Conservation (phyloP, 2,329 filamentous ascomycete genomes). For the Diaporthe sp. region DNA sequence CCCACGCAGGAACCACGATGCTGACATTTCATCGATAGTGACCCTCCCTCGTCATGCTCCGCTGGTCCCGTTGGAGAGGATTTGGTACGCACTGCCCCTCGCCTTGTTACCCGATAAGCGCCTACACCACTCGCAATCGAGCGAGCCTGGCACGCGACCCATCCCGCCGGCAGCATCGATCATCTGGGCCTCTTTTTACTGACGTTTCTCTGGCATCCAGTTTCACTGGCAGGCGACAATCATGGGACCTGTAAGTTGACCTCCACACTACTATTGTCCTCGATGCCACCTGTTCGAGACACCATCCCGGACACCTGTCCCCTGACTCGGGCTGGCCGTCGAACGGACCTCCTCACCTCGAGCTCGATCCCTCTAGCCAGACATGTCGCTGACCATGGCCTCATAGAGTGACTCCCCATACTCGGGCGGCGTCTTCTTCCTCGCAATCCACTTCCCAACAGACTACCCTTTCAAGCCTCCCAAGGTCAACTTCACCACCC, state of each 20-base stretch:
- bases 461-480: slow-evolving; percentile 99
- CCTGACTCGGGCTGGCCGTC: neutral
- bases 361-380: neutral
- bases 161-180: slow-evolving; percentile 23
- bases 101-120: slow-evolving; percentile 44
- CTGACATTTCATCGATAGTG: slow-evolving; percentile 69
- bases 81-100: slow-evolving; percentile 77
- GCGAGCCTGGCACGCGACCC: slow-evolving; percentile 28
- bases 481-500: slow-evolving; percentile 99
- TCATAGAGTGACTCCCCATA: slow-evolving; percentile 94
- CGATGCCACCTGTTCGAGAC: slow-evolving; percentile 11
- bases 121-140: slow-evolving; percentile 8
- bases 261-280: neutral
- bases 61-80: slow-evolving; percentile 97
- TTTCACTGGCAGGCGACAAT: slow-evolving; percentile 99
- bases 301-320: slow-evolving; percentile 10
- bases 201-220: slow-evolving; percentile 62
- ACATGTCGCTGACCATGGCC: slow-evolving; percentile 48
- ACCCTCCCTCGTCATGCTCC: slow-evolving; percentile 98
- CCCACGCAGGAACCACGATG: slow-evolving; percentile 21
- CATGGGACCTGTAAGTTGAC: slow-evolving; percentile 92
- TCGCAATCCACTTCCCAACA: slow-evolving; percentile 98
- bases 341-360: slow-evolving; percentile 18
- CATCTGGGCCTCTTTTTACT: slow-evolving; percentile 45
- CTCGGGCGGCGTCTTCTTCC: slow-evolving; percentile 98